Base-by-base conservation (phyloP, 2,329 filamentous ascomycete species). In the Tolypocladium amazonense region DNA sequence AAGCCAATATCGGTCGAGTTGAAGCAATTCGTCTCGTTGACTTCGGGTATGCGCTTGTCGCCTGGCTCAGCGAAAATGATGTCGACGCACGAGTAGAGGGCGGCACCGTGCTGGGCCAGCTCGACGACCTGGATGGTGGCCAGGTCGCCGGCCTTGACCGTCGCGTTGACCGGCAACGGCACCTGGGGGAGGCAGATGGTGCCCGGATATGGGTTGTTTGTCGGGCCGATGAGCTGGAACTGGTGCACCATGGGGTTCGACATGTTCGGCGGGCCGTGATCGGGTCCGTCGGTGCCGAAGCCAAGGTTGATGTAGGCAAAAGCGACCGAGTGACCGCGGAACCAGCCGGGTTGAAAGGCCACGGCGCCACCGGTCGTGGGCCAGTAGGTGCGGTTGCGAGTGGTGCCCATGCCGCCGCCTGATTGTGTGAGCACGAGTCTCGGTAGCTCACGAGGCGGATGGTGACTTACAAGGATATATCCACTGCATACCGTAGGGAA, bases 401-500 rank as follows among this genome's bases (percentile, higher is more conserved):
- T 89, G 43, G 84, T 82, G 55, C 80, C 79, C 77, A 93, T 86
- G 62, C 94, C 94, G 61, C 94, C 94, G 72, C 93, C 93, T 97
- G 68, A 14, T 14, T n/a, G 20, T 9, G n/a, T 43, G 35, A 39
- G 35, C 35, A 25, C 8, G 58, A 27, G 25, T 9, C 2, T 14
- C 27, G 27, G 25, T 8, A 37, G 23, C 30, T 33, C n/a, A 33
- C 30, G 23, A 37, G 50, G 20, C 20, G 30, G 30, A 37, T 12
- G 50, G 50, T 8, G 6, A 58, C 90, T 77, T 79, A 96, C 92
- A 97, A 74, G 92, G 92, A 78, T 96, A 96, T 72, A 87, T 86
- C 92, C 92, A 97, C 77, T 96, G 89, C 89, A 94, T 93, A 75
- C 92, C 92, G 66, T 89, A 96, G 1, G 92, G 92, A 66, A 85